Base-by-base conservation (phyloP, 2,329 filamentous ascomycete species). In the Polychaeton citri region DNA sequence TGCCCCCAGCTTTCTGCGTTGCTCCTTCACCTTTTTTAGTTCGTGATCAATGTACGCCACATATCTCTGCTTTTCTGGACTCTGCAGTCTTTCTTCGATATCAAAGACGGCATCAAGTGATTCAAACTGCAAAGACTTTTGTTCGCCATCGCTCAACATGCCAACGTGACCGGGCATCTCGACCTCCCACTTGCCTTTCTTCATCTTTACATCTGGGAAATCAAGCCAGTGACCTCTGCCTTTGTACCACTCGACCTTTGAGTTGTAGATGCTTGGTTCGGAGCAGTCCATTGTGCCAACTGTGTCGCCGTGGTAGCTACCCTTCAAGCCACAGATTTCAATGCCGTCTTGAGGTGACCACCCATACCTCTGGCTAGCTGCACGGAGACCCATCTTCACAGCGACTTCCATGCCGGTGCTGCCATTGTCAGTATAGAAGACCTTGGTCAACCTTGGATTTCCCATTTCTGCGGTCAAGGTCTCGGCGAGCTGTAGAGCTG, bases 261-360 rank as follows among this genome's bases (percentile, higher is more conserved):
- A 72, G 48, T 92, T 92, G 55, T 71, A 92, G 0, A 73, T 72
- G 21, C 73, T 78, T 0, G 84, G 83, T 51, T 90, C 82, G 0
- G 81, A 76, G 36, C 76, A 81, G 54, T 90, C 83, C 85, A 92
- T 90, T 0, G 81, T 82, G 0, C 84, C 84, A 32, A 92, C 86
- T 0, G 84, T 92, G 50, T 92, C 85, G 2, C 84, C 85, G 48
- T 92, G 85, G 48, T 92, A 92, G 45, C 79, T 81, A 0, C 82
- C 82, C 51, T 79, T 81, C 7, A 92, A 61, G 0, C 84, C 84
- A 3, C 92, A 54, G 2, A 90, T 72, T 6, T 70, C 55, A 33
- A 74, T 68, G 2, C 68, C 61, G 10, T 62, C 63, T 13, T 69
- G 61, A 3, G 43, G 42, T 26, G 68, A 62, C 77, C 78, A 84